A percentile compares a stretch with the other conserved stretches of the same genome.
These are phyloP conservation scores for Fraxinus albicans DNA, from an alignment of 305 asterid genomes.

Conservation along the genomic window DNA sequence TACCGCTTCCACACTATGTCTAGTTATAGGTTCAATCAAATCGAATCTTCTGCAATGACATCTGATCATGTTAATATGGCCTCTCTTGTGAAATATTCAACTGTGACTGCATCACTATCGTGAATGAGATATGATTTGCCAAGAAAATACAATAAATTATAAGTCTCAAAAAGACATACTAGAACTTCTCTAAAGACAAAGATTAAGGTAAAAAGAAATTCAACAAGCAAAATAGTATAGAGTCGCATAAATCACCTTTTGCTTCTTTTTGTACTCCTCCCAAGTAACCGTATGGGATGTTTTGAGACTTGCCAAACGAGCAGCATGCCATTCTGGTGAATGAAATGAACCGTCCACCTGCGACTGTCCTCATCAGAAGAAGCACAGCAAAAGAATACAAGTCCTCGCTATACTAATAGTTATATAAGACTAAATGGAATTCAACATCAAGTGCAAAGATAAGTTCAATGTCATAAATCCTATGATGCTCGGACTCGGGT, in stretches of 20 bases:
- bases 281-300: constrained; percentile 94
- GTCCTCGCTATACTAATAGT: constrained; percentile 1
- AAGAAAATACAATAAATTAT: neutral
- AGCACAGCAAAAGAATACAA: constrained; percentile 25
- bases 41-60: neutral
- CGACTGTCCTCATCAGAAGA: constrained; percentile 85
- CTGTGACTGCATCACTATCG: neutral
- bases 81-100: neutral
- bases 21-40: neutral
- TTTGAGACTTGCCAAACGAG: constrained; percentile 97
- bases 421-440: neutral
- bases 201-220: neutral
- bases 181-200: neutral
- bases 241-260: constrained; percentile 60
- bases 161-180: neutral
- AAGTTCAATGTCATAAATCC: neutral
- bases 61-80: neutral
- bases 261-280: constrained; percentile 97
- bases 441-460: neutral
- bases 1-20: neutral
- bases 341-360: constrained; percentile 99
- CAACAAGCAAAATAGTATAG: neutral
- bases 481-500: too few relatives aligned
- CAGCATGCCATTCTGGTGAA: constrained; percentile 99
- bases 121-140: neutral